phyloP scores from a whole-genome alignment of 129 eudicot species.

The Gnaphalium uliginosum region DNA sequence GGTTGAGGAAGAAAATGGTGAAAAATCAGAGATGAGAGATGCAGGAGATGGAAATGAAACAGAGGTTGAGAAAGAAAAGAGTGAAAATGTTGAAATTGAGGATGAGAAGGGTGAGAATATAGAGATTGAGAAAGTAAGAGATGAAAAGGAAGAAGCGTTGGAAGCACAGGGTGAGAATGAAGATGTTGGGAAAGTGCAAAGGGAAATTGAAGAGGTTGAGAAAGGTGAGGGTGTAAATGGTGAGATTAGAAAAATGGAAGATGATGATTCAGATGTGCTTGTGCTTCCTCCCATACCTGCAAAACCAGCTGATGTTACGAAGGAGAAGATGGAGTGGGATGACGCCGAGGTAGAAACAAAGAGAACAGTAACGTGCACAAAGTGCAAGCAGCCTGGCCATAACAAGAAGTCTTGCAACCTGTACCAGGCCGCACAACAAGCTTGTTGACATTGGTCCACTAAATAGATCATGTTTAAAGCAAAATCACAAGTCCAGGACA shows the following conservation, averaged over 20 bases:
- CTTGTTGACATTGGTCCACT: constrained; percentile 37
- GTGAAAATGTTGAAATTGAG: constrained; percentile 16
- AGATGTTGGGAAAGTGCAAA: constrained; percentile 18
- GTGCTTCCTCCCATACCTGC: constrained; percentile 69
- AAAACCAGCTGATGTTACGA: constrained; percentile 34
- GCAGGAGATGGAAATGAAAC: neutral
- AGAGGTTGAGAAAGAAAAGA: constrained; percentile 19
- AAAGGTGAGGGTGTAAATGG: constrained; percentile 24
- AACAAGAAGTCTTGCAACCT: constrained; percentile 68
- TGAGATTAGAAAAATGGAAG: constrained; percentile 21
- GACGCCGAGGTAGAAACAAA: constrained; percentile 50
- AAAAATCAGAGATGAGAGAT: neutral
- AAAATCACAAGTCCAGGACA: constrained; percentile 1
- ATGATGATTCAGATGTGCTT: constrained; percentile 33
- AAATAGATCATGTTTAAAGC: neutral
- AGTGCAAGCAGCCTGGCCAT: constrained; percentile 77
- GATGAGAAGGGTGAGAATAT: constrained; percentile 17
- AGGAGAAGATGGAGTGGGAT: constrained; percentile 51
- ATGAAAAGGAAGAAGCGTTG: constrained; percentile 8
- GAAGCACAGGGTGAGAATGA: constrained; percentile 18
- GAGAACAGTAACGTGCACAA: constrained; percentile 77
- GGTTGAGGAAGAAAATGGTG: constrained; percentile 9
- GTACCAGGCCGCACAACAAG: constrained; percentile 25
- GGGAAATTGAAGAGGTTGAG: constrained; percentile 13
- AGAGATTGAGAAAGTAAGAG: constrained; percentile 17